Base-by-base conservation (phyloP, 129 eudicot species). In the Mikania micrantha region DNA sequence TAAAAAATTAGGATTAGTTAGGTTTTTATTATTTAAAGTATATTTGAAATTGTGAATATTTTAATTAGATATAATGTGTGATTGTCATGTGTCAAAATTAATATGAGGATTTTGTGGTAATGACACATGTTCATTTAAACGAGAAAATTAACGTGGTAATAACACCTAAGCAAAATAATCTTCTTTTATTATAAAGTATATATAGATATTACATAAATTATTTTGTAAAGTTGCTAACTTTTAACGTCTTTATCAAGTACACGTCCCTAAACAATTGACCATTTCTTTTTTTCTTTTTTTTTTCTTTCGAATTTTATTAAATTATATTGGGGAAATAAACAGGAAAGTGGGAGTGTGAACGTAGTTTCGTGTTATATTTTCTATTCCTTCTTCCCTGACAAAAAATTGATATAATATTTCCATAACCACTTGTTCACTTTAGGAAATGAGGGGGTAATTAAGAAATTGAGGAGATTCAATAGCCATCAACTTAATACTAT, bases 321-420 rank as follows among this genome's bases (percentile, higher is more conserved):
- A 32, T 10, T 16, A 34, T 27, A 1, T 44, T 2, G 12, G 20
- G 34, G 72, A 67, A 32, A 67, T 29, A 29, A 17, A 48, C 20
- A 67, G 72, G 47, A 67, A 48, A 67, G 72, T 45, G 71, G 20
- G 7, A 45, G 71, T 66, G 44, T 29, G 44, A 66, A 47, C 42
- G 4, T 42, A 17, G n/a, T 29, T 66, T 27, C 15, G 25, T 65
- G 35, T 16, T 54, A 24, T 27, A 15, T 17, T 66, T 35, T 31
- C 5, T 48, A 60, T 67, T 48, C 53, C 60, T 47, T 67, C 21
- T 48, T 16, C 31, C 45, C 24, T 29, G 4, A 32, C 72, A 21
- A 48, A 31, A 31, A 67, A 29, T 11, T 28, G 20, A 47, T 34
- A 16, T 47, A 53, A 4, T 47, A 27, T 52, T 57, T 15, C 38